Base-by-base conservation (phyloP, 2,329 filamentous ascomycete genomes). In the Fusarium sp. region DNA sequence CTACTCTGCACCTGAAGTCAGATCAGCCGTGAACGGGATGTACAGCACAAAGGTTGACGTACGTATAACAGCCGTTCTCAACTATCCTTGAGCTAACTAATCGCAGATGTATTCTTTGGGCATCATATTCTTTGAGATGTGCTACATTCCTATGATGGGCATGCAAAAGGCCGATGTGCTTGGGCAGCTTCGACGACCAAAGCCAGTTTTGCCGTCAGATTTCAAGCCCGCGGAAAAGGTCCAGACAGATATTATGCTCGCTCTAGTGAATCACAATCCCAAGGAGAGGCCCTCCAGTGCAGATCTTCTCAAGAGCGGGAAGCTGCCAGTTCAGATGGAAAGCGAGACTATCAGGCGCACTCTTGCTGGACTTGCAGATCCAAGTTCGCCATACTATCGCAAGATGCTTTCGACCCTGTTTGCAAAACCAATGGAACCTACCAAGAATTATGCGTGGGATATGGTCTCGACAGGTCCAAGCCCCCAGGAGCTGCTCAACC, bases 41-140 rank as follows among this genome's bases (percentile, higher is more conserved):
- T 98, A 98, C 78, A 97, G 93, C 64, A 91, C 94, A 61, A 98
- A 98, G 80, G 95, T 98, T 1, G 96, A 99, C 82, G 90, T 91
- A 80, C 84, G 90, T 85, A 41, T 10, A 50, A 2, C 7, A 10
- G 18, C 3, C 13, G 16, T 7, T 3, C 11, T 52, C 6, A 1
- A 7, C 5, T 18, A 11, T 37, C 15, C 5, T 9, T 53, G 7
- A 31, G 18, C 50, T 65, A 57, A 72, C 70, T 75, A 54, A n/a
- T 8, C 0, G 1, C 60, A 90, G 87, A 98, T 99, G 95, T 99
- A 96, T 78, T 98, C 95, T 0, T 86, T 99, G 43, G 96, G 96
- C 0, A 93, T 99, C 68, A 98, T 99, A 61, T 97, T 99, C 82
- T 98, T 98, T 73, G 96, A 99, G 80, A 99, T 99, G 96, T 97